These are phyloP conservation scores for Gracilariopsis chorda DNA, from an alignment of 23 red algal species.

Conservation along the genomic window DNA sequence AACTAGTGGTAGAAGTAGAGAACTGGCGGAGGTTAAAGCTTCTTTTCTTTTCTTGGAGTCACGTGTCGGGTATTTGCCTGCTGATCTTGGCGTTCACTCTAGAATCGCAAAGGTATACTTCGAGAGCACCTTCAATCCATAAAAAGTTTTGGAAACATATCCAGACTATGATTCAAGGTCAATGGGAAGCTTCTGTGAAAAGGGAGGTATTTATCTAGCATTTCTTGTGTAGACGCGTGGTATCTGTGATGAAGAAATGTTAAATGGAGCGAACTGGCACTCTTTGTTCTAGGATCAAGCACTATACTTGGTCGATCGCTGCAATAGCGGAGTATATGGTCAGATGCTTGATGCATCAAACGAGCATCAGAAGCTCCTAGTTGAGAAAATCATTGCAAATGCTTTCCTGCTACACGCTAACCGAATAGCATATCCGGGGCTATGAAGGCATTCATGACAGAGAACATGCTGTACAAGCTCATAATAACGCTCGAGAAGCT, in stretches of 20 bases:
- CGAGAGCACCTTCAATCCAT: conserved; percentile 93
- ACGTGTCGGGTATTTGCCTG: conserved; percentile 84
- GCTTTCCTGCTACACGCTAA: conserved; percentile 79
- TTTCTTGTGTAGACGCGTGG: conserved; percentile 88
- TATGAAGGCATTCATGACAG: conserved; percentile 95
- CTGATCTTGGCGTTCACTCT: conserved; percentile 90
- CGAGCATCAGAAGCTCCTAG: conserved; percentile 69
- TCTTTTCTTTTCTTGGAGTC: conserved; percentile 86
- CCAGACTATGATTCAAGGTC: conserved; percentile 86
- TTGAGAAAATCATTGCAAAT: conserved; percentile 83
- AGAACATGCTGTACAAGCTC: conserved; percentile 84
- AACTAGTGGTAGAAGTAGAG: conserved; percentile 82
- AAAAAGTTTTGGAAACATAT: conserved; percentile 98
- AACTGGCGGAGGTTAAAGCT: conserved; percentile 76
- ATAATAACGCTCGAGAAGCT: conserved; percentile 94
- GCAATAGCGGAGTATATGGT: conserved; percentile 76
- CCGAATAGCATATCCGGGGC: conserved; percentile 83
- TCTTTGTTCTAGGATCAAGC: conserved; percentile 91
- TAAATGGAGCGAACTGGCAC: conserved; percentile 82
- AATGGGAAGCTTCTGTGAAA: conserved; percentile 97
- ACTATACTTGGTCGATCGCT: conserved; percentile 93
- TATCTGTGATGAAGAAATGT: conserved; percentile 88
- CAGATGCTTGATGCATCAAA: conserved; percentile 82
- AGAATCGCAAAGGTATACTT: conserved; percentile 97
- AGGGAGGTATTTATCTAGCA: conserved; percentile 88